Evolutionary conservation across 2,329 filamentous ascomycete genomes (phyloP).

Genomic region (Trichoderma arundinaceum): DNA sequence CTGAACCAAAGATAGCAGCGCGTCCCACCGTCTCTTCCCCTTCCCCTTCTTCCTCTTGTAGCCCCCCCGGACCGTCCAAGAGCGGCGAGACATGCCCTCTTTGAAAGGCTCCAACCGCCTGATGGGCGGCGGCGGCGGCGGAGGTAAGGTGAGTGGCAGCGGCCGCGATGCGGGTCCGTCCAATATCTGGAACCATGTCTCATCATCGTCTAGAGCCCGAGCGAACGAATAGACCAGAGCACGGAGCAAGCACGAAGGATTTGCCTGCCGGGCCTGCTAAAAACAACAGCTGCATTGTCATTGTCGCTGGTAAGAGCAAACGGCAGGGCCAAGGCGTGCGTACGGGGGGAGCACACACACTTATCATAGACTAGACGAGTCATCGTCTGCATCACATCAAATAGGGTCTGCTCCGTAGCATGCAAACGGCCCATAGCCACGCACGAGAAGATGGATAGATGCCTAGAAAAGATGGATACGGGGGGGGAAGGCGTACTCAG

Average conservation of each 20-base stretch:
- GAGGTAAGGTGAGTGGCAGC: not conserved
- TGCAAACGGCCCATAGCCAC: not conserved
- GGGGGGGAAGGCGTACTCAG: not conserved
- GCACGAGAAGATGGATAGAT: not conserved
- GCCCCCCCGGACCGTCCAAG: conserved; percentile 3
- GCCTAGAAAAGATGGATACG: conserved; percentile 14
- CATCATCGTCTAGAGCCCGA: not conserved
- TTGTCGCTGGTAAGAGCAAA: not conserved
- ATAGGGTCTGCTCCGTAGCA: conserved; percentile 1
- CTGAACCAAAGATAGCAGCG: not conserved
- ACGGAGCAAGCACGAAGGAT: not conserved
- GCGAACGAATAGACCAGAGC: not conserved
- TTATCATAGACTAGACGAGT: not conserved
- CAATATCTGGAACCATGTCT: conserved; percentile 2
- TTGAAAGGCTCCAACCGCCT: not conserved
- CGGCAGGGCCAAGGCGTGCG: not conserved
- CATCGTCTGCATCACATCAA: not conserved
- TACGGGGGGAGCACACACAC: not conserved
- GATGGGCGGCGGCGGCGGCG: conserved; percentile 16
- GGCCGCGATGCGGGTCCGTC: conserved; percentile 18
- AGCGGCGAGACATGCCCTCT: conserved; percentile 22
- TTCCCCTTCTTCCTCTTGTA: not conserved
- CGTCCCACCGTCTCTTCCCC: not conserved
- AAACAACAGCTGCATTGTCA: not conserved
- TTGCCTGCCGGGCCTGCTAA: too few relatives aligned